Conservation (phyloP, 108 stramenopile genomes). For the Fragilariopsis cylindrus region DNA sequence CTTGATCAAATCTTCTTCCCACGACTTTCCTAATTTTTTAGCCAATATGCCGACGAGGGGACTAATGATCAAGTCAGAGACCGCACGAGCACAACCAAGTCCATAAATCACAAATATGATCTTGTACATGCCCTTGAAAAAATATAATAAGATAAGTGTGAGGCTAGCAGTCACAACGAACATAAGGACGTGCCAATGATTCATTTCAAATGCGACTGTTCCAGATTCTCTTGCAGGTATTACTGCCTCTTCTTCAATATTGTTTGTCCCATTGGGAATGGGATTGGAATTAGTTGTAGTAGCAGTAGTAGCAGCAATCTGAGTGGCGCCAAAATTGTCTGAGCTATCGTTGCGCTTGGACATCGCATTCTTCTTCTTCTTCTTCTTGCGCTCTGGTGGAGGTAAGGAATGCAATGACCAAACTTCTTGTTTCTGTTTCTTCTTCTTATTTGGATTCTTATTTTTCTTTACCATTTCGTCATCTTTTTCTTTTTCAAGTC, state of each 20-base stretch:
- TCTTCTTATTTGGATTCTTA: background rate
- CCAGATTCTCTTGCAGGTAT: constrained; percentile 2
- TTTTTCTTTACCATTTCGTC: constrained; percentile 4
- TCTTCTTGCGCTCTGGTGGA: constrained; percentile 26
- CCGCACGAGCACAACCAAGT: constrained; percentile 68
- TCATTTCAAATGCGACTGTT: constrained; percentile 24
- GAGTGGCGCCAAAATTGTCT: too few relatives aligned
- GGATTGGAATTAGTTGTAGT: too few relatives aligned
- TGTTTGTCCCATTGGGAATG: background rate
- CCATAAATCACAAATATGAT: constrained; percentile 72
- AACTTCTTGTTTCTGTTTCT: constrained; percentile 8
- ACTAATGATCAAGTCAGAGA: constrained; percentile 22
- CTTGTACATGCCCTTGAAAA: constrained; percentile 67
- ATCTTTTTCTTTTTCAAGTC: background rate
- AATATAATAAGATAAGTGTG: constrained; percentile 64
- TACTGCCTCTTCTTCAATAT: constrained; percentile 3
- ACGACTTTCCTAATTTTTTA: constrained; percentile 17
- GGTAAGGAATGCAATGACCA: constrained; percentile 28
- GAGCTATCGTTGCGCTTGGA: background rate
- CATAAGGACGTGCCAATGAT: constrained; percentile 19
- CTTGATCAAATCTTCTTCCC: constrained; percentile 30
- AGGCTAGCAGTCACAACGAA: constrained; percentile 72
- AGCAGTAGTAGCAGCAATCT: too few relatives aligned
- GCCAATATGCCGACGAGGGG: constrained; percentile 11
- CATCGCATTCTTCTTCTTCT: background rate